These are phyloP conservation scores for Alternaria incomplexa DNA, from an alignment of 2,329 filamentous ascomycete species.

Conservation along the genomic window DNA sequence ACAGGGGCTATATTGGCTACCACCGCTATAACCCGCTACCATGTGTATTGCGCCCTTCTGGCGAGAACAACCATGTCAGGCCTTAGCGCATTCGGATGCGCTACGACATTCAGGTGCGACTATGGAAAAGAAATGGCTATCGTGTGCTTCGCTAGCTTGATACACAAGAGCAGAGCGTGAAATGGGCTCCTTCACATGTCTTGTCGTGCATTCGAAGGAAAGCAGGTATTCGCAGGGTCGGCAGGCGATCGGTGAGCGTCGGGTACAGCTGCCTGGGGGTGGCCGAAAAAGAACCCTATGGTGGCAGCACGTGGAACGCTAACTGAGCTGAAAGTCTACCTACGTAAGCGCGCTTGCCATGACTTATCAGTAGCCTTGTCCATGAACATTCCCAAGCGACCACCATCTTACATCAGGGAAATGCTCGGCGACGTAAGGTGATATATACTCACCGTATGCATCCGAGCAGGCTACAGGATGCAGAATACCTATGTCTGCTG, in stretches of 20 bases:
- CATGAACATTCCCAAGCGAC: slow-evolving; percentile 2
- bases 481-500: not conserved
- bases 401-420: not conserved
- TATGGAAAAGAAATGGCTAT: not conserved
- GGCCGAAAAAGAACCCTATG: not conserved
- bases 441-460: not conserved
- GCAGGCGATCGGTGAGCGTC: slow-evolving; percentile 2
- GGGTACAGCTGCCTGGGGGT: not conserved
- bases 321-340: not conserved
- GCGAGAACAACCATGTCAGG: not conserved
- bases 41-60: not conserved
- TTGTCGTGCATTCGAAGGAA: not conserved
- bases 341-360: slow-evolving; percentile 17
- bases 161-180: not conserved
- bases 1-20: not conserved
- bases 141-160: not conserved
- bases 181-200: not conserved
- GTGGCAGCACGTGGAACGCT: slow-evolving; percentile 6
- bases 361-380: slow-evolving; percentile 15
- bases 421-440: not conserved
- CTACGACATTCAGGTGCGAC: not conserved
- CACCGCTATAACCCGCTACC: slow-evolving; percentile 6
- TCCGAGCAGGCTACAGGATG: not conserved
- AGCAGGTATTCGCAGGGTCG: not conserved
- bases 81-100: not conserved